Base-by-base conservation (phyloP, 192 early-diverging fungal genomes). In the Linnemannia zychae region DNA sequence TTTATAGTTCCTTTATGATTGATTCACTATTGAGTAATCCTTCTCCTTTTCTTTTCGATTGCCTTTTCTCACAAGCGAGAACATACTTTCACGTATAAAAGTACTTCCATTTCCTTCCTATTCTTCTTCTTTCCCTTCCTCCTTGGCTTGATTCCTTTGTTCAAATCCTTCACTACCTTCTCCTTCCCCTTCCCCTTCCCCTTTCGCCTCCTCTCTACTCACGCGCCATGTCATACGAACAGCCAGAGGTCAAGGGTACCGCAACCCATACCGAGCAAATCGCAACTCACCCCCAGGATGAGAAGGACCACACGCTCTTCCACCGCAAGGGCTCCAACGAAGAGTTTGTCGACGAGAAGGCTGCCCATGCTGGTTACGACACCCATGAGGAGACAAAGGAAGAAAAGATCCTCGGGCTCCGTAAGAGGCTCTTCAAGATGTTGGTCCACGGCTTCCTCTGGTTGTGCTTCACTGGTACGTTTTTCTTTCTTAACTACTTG, bases 381-480 rank as follows among this genome's bases (percentile, higher is more conserved):
- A 67, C 76, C 1, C 44, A 28, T 18, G 77, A 85, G 53, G 76
- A 85, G 57, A 33, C 57, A 63, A 63, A 63, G 13, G 47, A 84
- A 18, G 79, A 85, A 77, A 85, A 85, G 78, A 70, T 85, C 31
- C 22, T 85, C 66, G 83, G 83, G 17, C 44, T 85, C 18, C 52
- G 50, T 2, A 22, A 72, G 48, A 57, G 31, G 47, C 73, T 11
- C n/a, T 76, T 79, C 33, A 79, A 40, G n/a, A 40, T n/a, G 65
- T 28, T 85, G 28, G 22, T 28, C 34, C 83, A 85, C n/a, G 36
- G 60, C 15, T 46, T 78, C 47, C 18, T 63, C 63, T 85, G 83
- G 83, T 17, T 79, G 36, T 69, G 33, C n/a, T 85, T 85, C 74
- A 85, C 83, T 46, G 83, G 83, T 85, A 85, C n/a, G 47, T 77